Base-by-base conservation (phyloP, 2,329 filamentous ascomycete species). In the Biscogniauxia marginata region DNA sequence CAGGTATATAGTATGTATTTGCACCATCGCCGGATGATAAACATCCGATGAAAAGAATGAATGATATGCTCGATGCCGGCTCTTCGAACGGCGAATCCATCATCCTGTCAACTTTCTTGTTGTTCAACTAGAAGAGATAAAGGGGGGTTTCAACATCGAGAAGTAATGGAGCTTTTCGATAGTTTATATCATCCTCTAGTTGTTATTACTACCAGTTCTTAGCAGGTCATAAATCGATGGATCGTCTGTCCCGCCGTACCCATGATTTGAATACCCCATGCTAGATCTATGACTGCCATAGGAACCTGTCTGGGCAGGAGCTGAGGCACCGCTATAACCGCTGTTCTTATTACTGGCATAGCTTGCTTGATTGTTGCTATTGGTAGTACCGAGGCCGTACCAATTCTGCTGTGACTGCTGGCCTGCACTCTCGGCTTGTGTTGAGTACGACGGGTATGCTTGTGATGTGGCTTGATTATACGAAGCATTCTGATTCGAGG, bases 391-490 rank as follows among this genome's bases (percentile, higher is more conserved):
- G 51, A 74, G 70, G 6, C 67, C 65, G 55, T 74, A 74, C 73
- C 73, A 75, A 23, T 61, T 65, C 50, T 70, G 68, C 19, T 71
- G 67, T 9, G 64, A 58, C 47, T 69, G 70, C 39, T 68, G 68
- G 46, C 49, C 56, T 52, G 62, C 63, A 59, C 53, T 59, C 21
- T 51, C 58, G 48, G 71, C 67, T 39, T 67, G 67, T 13, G 68
- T 55, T 25, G 65, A 44, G 50, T 70, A 73, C 0, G 69, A 65
- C 7, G 45, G 61, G 52, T 71, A 71, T 2, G 57, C 52, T 25
- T 67, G 67, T 34, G 70, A 61, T 45, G 69, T 67, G 3, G 61
- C 49, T 50, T 73, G 72, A 22, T 62, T 67, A 44, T 65, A 63
- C 44, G 71, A 68, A 3, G 67, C 22, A 4, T 55, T 67, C 19